Percentiles rank a stretch among this genome's conserved stretches.
Conservation (phyloP, 2,329 filamentous ascomycete genomes). For the Aspergillus ruber region DNA sequence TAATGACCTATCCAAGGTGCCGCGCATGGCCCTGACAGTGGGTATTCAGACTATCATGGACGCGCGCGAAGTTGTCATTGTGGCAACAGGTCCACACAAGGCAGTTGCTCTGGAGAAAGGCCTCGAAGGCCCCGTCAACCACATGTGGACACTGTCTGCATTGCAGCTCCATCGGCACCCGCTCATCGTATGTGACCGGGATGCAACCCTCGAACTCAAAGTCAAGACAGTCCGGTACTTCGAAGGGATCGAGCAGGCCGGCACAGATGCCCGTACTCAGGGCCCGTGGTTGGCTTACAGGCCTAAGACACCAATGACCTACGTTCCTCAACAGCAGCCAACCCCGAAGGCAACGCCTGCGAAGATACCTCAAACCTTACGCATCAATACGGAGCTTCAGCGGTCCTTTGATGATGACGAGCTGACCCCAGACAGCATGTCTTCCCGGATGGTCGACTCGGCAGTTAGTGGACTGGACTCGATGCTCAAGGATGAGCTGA, state of each 20-base stretch:
- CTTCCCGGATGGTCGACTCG: conserved; percentile 41
- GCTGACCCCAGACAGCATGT: conserved; percentile 45
- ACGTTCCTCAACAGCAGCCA: conserved; percentile 24
- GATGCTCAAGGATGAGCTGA: conserved; percentile 34
- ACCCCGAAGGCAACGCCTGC: conserved; percentile 22
- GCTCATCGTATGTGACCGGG: conserved; percentile 77
- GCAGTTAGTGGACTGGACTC: conserved; percentile 38
- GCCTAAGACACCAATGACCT: conserved; percentile 21
- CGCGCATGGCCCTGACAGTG: conserved; percentile 75
- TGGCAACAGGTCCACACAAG: conserved; percentile 77
- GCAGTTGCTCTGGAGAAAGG: conserved; percentile 71
- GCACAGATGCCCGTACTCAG: conserved; percentile 41
- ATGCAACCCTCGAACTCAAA: conserved; percentile 65
- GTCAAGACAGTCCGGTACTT: conserved; percentile 71
- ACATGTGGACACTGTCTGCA: conserved; percentile 84
- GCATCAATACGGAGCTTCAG: conserved; percentile 39
- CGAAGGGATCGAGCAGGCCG: conserved; percentile 63
- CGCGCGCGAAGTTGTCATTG: conserved; percentile 72
- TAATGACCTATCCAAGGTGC: conserved; percentile 66
- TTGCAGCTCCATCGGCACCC: conserved; percentile 75
- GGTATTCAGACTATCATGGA: conserved; percentile 79
- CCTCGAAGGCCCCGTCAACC: conserved; percentile 75
- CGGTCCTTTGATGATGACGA: conserved; percentile 36
- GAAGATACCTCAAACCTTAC: conserved; percentile 35
- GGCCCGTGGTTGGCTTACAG: conserved; percentile 38